phyloP scores from a whole-genome alignment of 495 filamentous ascomycete genomes.

The Articulospora tetracladia region DNA sequence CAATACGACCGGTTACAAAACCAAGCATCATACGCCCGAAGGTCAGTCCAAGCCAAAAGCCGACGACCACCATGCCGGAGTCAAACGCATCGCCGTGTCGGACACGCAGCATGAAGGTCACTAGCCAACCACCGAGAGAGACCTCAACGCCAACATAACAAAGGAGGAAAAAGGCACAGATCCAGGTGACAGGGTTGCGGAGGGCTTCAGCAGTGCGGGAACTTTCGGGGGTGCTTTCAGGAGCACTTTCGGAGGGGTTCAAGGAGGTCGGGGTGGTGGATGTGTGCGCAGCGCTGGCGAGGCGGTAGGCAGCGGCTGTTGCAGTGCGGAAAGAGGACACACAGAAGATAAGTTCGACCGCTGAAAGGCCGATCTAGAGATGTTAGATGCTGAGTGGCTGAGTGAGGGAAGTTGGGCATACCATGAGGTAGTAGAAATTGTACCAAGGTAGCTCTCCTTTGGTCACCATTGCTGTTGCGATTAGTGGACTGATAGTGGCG shows the following conservation, averaged over 20 bases:
- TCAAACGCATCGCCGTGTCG: slow-evolving; percentile 64
- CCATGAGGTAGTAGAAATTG: slow-evolving; percentile 60
- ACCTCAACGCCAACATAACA: slow-evolving; percentile 86
- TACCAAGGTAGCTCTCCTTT: slow-evolving; percentile 56
- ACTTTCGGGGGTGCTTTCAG: background rate
- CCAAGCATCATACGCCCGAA: slow-evolving; percentile 68
- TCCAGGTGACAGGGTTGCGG: slow-evolving; percentile 62
- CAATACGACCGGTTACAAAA: slow-evolving; percentile 64
- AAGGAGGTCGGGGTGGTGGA: slow-evolving; percentile 28
- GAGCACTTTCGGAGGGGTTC: background rate
- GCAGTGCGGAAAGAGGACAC: slow-evolving; percentile 63
- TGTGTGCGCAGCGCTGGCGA: slow-evolving; percentile 37
- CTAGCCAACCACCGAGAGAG: slow-evolving; percentile 81
- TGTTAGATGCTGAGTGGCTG: slow-evolving; percentile 17
- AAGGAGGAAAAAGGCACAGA: slow-evolving; percentile 71
- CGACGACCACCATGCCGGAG: slow-evolving; percentile 75
- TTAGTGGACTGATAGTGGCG: slow-evolving; percentile 68
- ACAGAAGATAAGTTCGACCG: slow-evolving; percentile 52
- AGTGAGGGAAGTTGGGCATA: background rate
- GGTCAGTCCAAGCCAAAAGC: slow-evolving; percentile 84
- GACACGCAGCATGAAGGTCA: slow-evolving; percentile 77
- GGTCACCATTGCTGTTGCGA: slow-evolving; percentile 70
- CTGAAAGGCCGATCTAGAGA: slow-evolving; percentile 55
- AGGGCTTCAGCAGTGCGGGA: slow-evolving; percentile 51
- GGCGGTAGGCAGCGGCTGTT: slow-evolving; percentile 58